Conservation (phyloP, 1,284 basidiomycete species). For the Ceratobasidium sp. region DNA sequence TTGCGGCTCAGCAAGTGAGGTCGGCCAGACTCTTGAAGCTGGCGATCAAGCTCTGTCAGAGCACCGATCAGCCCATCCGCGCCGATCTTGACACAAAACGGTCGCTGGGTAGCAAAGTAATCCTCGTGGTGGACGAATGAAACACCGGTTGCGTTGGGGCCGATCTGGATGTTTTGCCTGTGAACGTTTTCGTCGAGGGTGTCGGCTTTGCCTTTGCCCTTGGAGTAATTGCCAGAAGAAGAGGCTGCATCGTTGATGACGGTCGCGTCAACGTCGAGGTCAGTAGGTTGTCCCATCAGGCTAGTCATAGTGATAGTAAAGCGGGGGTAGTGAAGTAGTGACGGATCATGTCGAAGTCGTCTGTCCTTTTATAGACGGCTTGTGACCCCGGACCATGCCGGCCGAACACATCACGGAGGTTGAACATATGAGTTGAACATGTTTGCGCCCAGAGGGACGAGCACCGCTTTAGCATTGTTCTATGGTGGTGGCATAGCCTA, state of each 20-base stretch:
- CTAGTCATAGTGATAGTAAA: neutral
- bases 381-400: neutral
- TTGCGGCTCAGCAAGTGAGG: conserved; percentile 61
- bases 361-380: neutral
- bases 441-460: neutral
- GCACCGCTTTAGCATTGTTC: neutral
- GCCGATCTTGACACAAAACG: conserved; percentile 72
- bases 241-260: conserved; percentile 13
- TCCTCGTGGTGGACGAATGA: conserved; percentile 39
- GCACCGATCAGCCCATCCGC: conserved; percentile 69
- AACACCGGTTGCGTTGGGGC: neutral
- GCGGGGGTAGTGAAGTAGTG: neutral
- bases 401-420: neutral
- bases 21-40: conserved; percentile 65
- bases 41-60: conserved; percentile 66
- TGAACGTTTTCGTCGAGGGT: conserved; percentile 21
- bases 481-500: neutral
- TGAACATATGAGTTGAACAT: neutral
- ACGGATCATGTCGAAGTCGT: neutral
- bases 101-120: conserved; percentile 57
- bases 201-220: conserved; percentile 27
- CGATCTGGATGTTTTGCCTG: conserved; percentile 18
- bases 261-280: conserved; percentile 26
- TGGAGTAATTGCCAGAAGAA: neutral
- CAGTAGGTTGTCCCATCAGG: neutral